Evolutionary conservation across 73 alveolate genomes (phyloP).

Genomic region (Blepharisma japonicum): DNA sequence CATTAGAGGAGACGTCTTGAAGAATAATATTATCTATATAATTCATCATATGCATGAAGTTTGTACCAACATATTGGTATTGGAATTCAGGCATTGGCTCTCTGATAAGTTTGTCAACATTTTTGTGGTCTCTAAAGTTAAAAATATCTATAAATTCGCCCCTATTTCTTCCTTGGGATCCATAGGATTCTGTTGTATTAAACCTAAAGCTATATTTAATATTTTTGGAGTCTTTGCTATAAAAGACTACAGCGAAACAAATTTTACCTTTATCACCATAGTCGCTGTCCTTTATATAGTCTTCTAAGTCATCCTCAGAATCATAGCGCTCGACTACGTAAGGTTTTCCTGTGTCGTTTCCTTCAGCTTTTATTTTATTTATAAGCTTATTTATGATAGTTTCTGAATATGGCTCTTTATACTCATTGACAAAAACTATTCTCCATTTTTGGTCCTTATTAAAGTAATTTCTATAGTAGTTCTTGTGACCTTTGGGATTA

Average conservation of each 20-base stretch:
- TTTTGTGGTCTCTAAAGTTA: background rate
- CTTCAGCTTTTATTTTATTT: background rate
- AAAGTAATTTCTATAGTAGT: background rate
- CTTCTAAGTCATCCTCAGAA: slow-evolving; percentile 11
- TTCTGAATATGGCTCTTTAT: background rate
- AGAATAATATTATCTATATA: background rate
- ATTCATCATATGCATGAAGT: background rate
- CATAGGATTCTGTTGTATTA: background rate
- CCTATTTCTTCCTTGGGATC: background rate
- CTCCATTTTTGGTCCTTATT: background rate
- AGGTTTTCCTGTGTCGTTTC: background rate
- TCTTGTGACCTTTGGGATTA: background rate
- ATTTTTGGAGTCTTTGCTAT: background rate
- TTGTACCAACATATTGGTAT: background rate
- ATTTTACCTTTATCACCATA: slow-evolving; percentile 2
- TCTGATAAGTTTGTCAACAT: background rate
- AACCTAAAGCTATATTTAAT: background rate
- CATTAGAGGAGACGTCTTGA: background rate
- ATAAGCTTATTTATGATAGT: background rate
- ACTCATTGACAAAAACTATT: background rate
- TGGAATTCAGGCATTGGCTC: background rate
- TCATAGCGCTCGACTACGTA: slow-evolving; percentile 40
- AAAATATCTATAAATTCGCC: slow-evolving; percentile 1
- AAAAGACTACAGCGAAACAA: background rate
- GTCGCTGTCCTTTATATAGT: background rate